These are phyloP conservation scores for Chlorella sp. DNA, from an alignment of 139 green algal genomes.

Conservation along the genomic window DNA sequence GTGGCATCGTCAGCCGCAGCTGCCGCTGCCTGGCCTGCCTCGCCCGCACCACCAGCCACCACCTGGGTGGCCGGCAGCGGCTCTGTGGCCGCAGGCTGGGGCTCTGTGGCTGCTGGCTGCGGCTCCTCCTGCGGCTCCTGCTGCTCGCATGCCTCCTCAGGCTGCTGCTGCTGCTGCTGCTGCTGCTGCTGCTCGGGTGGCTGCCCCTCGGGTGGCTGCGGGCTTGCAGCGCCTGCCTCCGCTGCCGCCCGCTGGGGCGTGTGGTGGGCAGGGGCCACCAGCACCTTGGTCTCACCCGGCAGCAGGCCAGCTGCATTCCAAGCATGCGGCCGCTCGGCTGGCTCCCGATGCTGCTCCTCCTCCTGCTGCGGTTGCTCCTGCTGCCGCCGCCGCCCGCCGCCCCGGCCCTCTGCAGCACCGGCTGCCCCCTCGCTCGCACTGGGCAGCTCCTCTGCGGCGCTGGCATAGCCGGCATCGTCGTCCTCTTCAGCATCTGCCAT, in stretches of 20 bases:
- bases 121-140: neutral
- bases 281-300: slow-evolving; percentile 7
- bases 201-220: slow-evolving; percentile 19
- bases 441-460: neutral
- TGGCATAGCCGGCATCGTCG: neutral
- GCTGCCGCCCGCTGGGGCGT: neutral
- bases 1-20: slow-evolving; percentile 1
- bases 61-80: slow-evolving; percentile 10
- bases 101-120: slow-evolving; percentile 1
- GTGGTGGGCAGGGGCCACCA: slow-evolving; percentile 6
- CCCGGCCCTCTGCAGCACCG: too few relatives aligned
- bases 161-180: slow-evolving; percentile 29
- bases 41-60: neutral
- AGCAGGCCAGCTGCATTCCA: slow-evolving; percentile 26
- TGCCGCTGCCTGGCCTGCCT: neutral
- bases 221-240: neutral
- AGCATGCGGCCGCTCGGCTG: neutral
- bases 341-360: slow-evolving; percentile 4
- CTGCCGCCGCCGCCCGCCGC: neutral
- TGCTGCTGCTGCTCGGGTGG: slow-evolving; percentile 3
- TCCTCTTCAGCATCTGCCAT: neutral
- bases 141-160: neutral
- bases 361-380: neutral
- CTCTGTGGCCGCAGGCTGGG: neutral
- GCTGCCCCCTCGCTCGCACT: too few relatives aligned